These are phyloP conservation scores for Cercophora sp. DNA, from an alignment of 495 filamentous ascomycete genomes.

Conservation along the genomic window DNA sequence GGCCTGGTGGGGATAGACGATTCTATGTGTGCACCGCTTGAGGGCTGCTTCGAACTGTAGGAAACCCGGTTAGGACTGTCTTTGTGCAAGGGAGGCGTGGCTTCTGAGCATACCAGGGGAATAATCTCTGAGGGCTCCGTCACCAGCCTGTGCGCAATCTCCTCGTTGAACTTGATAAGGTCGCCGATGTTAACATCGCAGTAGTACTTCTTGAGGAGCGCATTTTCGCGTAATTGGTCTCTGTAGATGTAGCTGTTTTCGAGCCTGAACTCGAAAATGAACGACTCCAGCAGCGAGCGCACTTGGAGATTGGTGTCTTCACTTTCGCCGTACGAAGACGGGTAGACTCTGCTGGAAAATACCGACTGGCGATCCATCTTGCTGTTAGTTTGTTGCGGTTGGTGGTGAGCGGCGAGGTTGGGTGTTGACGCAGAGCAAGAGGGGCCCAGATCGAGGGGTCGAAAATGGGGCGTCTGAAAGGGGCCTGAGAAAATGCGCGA, in stretches of 20 bases:
- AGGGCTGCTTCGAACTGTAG: slow-evolving; percentile 84
- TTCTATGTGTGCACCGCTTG: slow-evolving; percentile 83
- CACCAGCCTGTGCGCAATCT: slow-evolving; percentile 85
- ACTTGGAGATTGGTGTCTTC: slow-evolving; percentile 55
- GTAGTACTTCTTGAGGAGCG: slow-evolving; percentile 88
- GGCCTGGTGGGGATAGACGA: slow-evolving; percentile 73
- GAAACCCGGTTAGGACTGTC: not conserved
- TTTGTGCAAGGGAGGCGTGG: too few species aligned
- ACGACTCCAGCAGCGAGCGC: slow-evolving; percentile 65
- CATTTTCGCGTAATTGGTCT: slow-evolving; percentile 95
- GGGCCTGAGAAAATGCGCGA: slow-evolving; percentile 19
- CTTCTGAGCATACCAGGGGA: slow-evolving; percentile 63
- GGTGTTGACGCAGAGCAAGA: not conserved
- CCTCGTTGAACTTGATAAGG: slow-evolving; percentile 94
- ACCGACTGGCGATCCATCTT: slow-evolving; percentile 86
- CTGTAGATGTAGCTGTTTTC: slow-evolving; percentile 97
- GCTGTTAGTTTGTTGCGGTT: not conserved
- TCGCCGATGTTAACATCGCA: slow-evolving; percentile 97
- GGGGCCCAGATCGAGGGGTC: slow-evolving; percentile 4
- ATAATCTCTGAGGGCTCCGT: slow-evolving; percentile 92
- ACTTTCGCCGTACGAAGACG: slow-evolving; percentile 44
- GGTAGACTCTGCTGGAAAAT: slow-evolving; percentile 58
- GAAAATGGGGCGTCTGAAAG: slow-evolving; percentile 5
- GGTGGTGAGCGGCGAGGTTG: not conserved
- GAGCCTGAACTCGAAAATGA: slow-evolving; percentile 90